phyloP scores from a whole-genome alignment of 2,329 filamentous ascomycete genomes.

The Neocucurbitaria cava region DNA sequence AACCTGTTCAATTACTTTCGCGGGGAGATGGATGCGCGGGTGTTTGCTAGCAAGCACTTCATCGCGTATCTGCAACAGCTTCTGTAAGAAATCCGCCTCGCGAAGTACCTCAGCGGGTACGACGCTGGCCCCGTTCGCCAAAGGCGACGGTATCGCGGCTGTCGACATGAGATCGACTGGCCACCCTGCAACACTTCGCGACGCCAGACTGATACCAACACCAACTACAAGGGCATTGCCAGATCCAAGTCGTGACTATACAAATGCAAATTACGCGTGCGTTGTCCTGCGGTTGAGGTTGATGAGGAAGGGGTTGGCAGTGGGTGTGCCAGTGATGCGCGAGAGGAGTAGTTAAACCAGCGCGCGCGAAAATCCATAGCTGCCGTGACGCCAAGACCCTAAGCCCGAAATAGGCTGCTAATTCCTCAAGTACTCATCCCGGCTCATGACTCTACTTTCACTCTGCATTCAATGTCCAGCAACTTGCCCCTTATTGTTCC shows the following conservation, averaged over 20 bases:
- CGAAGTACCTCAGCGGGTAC: slow-evolving; percentile 49
- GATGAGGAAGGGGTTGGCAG: slow-evolving; percentile 33
- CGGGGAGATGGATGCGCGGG: slow-evolving; percentile 65
- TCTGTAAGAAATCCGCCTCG: slow-evolving; percentile 68
- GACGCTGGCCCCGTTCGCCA: slow-evolving; percentile 42
- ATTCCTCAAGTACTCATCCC: slow-evolving; percentile 15
- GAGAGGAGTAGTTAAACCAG: neutral
- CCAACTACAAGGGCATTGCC: slow-evolving; percentile 16
- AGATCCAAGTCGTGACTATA: slow-evolving; percentile 23
- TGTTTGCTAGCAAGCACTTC: slow-evolving; percentile 80
- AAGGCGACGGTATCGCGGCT: slow-evolving; percentile 33
- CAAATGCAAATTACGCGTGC: slow-evolving; percentile 35
- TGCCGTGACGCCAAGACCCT: slow-evolving; percentile 15
- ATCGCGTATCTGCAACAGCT: slow-evolving; percentile 82
- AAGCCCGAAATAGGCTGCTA: slow-evolving; percentile 14
- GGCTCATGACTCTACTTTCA: slow-evolving; percentile 9
- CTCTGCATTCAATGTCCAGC: neutral
- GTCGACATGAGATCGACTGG: slow-evolving; percentile 41
- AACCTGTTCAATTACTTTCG: slow-evolving; percentile 57
- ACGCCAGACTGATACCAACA: slow-evolving; percentile 25
- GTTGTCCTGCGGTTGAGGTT: slow-evolving; percentile 20
- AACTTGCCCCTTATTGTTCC: too few species aligned
- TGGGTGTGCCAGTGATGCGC: slow-evolving; percentile 1
- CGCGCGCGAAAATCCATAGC: neutral
- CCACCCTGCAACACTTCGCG: slow-evolving; percentile 25